phyloP scores from a whole-genome alignment of 306 rosid species.

The Alnus rubra region DNA sequence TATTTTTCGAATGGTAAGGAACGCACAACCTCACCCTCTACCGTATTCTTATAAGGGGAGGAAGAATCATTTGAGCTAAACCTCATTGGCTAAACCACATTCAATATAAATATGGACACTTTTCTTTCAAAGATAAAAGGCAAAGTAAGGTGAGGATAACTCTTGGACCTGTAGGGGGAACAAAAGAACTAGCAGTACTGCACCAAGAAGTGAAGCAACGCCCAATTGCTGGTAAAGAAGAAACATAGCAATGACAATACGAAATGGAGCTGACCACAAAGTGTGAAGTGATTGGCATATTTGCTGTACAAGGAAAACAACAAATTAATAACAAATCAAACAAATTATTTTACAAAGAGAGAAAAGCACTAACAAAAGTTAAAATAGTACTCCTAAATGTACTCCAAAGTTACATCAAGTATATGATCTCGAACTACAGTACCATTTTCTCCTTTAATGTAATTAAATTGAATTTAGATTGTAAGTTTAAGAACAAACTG shows the following conservation, averaged over 20 bases:
- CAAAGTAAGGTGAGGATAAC: constrained; percentile 2
- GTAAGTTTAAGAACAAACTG: neutral
- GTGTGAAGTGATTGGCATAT: constrained; percentile 74
- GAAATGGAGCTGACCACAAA: constrained; percentile 91
- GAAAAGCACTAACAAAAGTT: neutral
- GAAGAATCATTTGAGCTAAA: neutral
- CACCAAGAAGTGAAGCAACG: constrained; percentile 77
- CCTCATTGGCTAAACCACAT: neutral
- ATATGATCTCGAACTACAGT: neutral
- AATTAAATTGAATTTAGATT: too few species aligned
- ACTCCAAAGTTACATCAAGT: neutral
- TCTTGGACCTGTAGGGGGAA: constrained; percentile 74
- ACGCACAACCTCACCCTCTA: neutral
- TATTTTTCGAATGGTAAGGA: neutral
- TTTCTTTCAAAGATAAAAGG: neutral
- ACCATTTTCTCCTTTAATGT: neutral
- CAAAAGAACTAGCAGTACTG: constrained; percentile 57
- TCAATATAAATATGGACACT: neutral
- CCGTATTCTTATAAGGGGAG: neutral
- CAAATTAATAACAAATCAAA: constrained; percentile 11
- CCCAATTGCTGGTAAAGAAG: constrained; percentile 93
- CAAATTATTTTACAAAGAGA: neutral
- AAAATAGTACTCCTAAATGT: neutral
- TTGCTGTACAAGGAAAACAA: constrained; percentile 52
- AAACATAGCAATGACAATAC: constrained; percentile 66